Evolutionary conservation across 2,329 filamentous ascomycete genomes (phyloP).

Genomic region (Aspergillus candidus): DNA sequence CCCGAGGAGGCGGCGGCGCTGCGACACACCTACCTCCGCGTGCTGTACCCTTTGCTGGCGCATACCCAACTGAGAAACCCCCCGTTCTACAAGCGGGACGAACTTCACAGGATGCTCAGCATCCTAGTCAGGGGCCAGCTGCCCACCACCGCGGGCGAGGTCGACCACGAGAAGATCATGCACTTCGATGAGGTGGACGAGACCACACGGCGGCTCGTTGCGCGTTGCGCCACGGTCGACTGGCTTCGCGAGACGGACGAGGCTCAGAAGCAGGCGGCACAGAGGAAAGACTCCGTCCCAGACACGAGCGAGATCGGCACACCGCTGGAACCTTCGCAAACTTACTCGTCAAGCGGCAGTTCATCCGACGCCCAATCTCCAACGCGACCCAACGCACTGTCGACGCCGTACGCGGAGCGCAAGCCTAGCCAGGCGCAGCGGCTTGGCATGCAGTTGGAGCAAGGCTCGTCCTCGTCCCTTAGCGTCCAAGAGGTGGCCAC

Average conservation of each 20-base stretch:
- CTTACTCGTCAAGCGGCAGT: conserved; percentile 21
- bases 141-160: conserved; percentile 50
- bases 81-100: conserved; percentile 85
- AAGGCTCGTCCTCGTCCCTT: conserved; percentile 63
- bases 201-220: conserved; percentile 43
- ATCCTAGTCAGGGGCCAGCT: conserved; percentile 69
- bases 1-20: conserved; percentile 70
- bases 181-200: conserved; percentile 48
- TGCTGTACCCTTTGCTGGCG: conserved; percentile 81
- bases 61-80: conserved; percentile 85
- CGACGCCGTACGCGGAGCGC: conserved; percentile 19
- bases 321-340: conserved; percentile 34
- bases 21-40: conserved; percentile 89
- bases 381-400: conserved; percentile 23
- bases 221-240: conserved; percentile 41
- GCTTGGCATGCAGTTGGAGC: conserved; percentile 65
- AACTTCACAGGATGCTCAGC: conserved; percentile 69
- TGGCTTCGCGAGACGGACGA: conserved; percentile 35
- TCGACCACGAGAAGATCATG: conserved; percentile 40
- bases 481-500: conserved; percentile 73
- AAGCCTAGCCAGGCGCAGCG: conserved; percentile 22
- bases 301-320: conserved; percentile 16
- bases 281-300: conserved; percentile 11
- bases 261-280: conserved; percentile 18
- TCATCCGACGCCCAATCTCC: conserved; percentile 46